These are phyloP conservation scores for Capillidium rhysosporum DNA, from an alignment of 371 early-diverging fungal species.

Conservation along the genomic window DNA sequence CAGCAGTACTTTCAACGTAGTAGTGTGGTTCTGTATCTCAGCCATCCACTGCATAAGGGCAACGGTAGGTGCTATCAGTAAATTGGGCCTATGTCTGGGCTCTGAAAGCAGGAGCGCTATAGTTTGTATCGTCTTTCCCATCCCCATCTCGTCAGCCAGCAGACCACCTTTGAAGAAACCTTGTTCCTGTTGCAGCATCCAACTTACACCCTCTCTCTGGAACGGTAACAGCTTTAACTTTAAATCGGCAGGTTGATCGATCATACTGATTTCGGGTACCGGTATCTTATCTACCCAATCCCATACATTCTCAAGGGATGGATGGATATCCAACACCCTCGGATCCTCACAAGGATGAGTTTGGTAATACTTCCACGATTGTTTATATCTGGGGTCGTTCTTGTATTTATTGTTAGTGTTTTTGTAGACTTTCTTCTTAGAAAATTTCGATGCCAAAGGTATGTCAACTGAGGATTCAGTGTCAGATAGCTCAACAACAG, in stretches of 20 bases:
- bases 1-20: conserved; percentile 34
- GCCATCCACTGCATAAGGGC: conserved; percentile 79
- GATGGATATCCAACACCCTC: conserved; percentile 23
- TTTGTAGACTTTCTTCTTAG: too few species aligned
- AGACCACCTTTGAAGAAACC: conserved; percentile 16
- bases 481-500: too few species aligned
- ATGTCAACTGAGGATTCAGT: too few species aligned
- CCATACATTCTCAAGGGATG: conserved; percentile 47
- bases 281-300: conserved; percentile 27
- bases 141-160: conserved; percentile 83
- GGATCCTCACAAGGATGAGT: conserved; percentile 1
- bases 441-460: too few species aligned
- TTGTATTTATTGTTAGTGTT: too few species aligned
- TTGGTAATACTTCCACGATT: too few species aligned
- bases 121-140: conserved; percentile 98
- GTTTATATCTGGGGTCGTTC: too few species aligned
- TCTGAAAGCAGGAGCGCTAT: conserved; percentile 61
- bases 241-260: conserved; percentile 47
- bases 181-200: conserved; percentile 61
- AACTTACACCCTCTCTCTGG: conserved; percentile 66
- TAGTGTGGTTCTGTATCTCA: conserved; percentile 59
- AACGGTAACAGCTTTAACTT: conserved; percentile 69
- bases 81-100: conserved; percentile 40
- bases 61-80: conserved; percentile 76
- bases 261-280: conserved; percentile 14